These are phyloP conservation scores for Capsicum pubescens DNA, from an alignment of 257 asterid genomes.

Conservation along the genomic window DNA sequence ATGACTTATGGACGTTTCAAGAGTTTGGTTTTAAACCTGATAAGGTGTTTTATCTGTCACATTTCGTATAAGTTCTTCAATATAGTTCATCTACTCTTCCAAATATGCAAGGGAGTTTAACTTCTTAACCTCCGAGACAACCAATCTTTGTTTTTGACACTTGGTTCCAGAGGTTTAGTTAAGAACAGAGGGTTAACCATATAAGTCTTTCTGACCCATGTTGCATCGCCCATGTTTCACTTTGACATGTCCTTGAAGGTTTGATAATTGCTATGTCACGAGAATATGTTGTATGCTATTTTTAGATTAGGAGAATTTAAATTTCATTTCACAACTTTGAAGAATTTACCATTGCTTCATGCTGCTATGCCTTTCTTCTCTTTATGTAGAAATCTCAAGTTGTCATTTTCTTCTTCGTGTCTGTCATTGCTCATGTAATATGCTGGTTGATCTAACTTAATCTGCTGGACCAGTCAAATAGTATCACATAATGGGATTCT, in stretches of 20 bases:
- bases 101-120: neutral
- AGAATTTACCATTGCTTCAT: neutral
- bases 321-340: conserved; percentile 15
- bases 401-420: neutral
- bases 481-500: neutral
- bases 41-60: neutral
- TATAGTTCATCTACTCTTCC: neutral
- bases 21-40: no score
- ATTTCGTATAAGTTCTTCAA: conserved; percentile 2
- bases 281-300: neutral
- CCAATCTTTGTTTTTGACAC: neutral
- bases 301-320: neutral
- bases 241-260: neutral
- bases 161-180: conserved; percentile 16
- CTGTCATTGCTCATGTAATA: neutral
- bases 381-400: neutral
- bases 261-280: neutral
- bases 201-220: neutral
- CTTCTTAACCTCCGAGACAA: neutral
- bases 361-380: neutral
- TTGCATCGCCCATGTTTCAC: conserved; percentile 3
- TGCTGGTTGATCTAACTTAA: neutral
- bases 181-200: neutral
- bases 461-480: conserved; percentile 9
- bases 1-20: neutral